Conservation (phyloP, 257 asterid species). For the Gentiana straminea region DNA sequence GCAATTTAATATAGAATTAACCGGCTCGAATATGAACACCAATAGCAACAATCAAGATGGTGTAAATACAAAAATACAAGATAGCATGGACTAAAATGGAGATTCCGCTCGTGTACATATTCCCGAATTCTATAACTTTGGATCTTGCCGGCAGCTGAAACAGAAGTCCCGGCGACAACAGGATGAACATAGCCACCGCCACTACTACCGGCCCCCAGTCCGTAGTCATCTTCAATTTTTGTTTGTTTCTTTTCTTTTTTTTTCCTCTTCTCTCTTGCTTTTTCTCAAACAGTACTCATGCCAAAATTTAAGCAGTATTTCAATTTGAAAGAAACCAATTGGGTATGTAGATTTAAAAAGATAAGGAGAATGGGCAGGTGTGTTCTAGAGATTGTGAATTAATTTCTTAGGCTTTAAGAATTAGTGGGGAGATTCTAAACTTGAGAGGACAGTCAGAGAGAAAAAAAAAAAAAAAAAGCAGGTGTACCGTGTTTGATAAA, state of each 20-base stretch:
- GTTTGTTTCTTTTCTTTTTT: too few relatives aligned
- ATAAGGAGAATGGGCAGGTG: too few relatives aligned
- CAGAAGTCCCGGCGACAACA: conserved; percentile 75
- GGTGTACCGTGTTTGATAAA: too few relatives aligned
- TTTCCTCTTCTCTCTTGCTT: neutral
- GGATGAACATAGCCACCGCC: conserved; percentile 87
- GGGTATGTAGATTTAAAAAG: too few relatives aligned
- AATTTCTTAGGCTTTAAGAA: too few relatives aligned
- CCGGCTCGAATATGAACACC: conserved; percentile 67
- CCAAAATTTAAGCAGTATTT: too few relatives aligned
- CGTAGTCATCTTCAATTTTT: neutral
- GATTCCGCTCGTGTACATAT: conserved; percentile 90
- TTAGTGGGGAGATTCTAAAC: too few relatives aligned
- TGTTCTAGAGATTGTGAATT: too few relatives aligned
- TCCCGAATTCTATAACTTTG: conserved; percentile 69
- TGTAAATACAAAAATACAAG: conserved; percentile 71
- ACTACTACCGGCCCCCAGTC: conserved; percentile 98
- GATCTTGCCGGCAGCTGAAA: conserved; percentile 84
- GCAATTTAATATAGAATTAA: conserved; percentile 4
- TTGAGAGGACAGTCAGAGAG: too few relatives aligned
- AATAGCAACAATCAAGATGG: conserved; percentile 73
- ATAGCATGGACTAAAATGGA: conserved; percentile 73
- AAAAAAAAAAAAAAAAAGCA: too few relatives aligned
- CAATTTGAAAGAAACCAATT: too few relatives aligned
- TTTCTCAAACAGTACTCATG: neutral